phyloP scores from a whole-genome alignment of 805 yeast genomes.

The Ogataea neopini region DNA sequence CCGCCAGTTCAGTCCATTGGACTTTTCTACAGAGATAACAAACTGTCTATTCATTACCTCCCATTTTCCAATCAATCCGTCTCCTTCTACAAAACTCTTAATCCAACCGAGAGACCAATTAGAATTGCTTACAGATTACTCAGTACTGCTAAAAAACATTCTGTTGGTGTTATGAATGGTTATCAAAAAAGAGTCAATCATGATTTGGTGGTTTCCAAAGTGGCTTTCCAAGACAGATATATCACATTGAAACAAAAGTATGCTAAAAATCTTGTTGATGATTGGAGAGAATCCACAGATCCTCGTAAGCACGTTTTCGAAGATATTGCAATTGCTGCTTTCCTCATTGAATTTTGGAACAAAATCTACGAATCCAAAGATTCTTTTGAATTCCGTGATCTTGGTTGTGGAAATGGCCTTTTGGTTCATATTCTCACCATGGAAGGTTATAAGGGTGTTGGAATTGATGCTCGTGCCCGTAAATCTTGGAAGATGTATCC shows the following conservation, averaged over 20 bases:
- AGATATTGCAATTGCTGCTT: conserved; percentile 94
- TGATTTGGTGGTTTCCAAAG: conserved; percentile 81
- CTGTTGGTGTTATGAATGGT: conserved; percentile 79
- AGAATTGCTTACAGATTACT: conserved; percentile 81
- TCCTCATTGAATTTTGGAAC: conserved; percentile 83
- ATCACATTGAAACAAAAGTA: conserved; percentile 79
- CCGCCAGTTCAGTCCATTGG: conserved; percentile 85
- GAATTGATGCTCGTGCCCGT: conserved; percentile 86
- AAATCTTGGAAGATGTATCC: conserved; percentile 88
- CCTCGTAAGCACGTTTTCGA: conserved; percentile 96
- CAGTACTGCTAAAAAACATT: conserved; percentile 80
- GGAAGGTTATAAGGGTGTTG: conserved; percentile 84
- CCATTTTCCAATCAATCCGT: conserved; percentile 49
- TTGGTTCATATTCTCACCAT: conserved; percentile 68
- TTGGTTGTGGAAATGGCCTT: conserved; percentile 95
- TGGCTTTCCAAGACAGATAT: conserved; percentile 80
- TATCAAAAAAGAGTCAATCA: conserved; percentile 87
- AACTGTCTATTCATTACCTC: conserved; percentile 71
- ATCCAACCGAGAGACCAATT: conserved; percentile 59
- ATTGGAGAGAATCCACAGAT: conserved; percentile 93
- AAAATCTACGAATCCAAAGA: conserved; percentile 41
- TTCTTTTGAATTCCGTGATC: conserved; percentile 73
- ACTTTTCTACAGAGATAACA: conserved; percentile 48
- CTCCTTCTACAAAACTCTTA: conserved; percentile 34
- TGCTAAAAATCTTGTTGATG: conserved; percentile 69